Conservation (phyloP, 768 basidiomycete species). For the Leccinum aurantiacum region DNA sequence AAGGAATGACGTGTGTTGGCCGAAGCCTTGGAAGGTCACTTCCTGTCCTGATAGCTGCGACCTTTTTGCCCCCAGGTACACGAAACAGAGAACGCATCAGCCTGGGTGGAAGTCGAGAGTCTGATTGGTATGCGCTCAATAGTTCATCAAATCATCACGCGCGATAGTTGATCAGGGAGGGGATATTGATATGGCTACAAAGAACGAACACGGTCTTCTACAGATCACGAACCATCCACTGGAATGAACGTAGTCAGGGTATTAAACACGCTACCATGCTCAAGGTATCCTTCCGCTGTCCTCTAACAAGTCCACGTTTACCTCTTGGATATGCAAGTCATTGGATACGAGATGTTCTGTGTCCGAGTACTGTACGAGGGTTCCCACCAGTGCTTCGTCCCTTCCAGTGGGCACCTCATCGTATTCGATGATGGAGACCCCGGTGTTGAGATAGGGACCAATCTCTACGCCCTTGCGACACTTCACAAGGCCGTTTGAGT, state of each 20-base stretch:
- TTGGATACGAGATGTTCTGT: constrained; percentile 47
- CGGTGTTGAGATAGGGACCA: constrained; percentile 28
- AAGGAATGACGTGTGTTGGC: neutral
- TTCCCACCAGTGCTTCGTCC: constrained; percentile 29
- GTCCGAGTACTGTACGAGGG: constrained; percentile 54
- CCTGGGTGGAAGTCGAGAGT: neutral
- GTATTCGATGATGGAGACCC: constrained; percentile 60
- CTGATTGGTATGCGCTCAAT: neutral
- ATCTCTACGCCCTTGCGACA: constrained; percentile 34
- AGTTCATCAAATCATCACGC: neutral
- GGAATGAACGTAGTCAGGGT: constrained; percentile 11
- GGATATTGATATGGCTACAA: neutral
- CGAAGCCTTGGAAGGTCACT: neutral
- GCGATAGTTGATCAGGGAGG: neutral
- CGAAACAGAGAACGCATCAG: neutral
- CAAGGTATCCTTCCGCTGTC: constrained; percentile 1
- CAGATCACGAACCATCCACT: neutral
- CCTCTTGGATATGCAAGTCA: constrained; percentile 36
- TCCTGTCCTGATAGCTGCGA: neutral
- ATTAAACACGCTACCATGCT: constrained; percentile 9
- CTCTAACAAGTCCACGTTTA: constrained; percentile 51
- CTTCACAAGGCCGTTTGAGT: constrained; percentile 40
- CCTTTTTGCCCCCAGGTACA: neutral
- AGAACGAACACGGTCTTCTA: constrained; percentile 1
- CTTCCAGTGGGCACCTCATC: constrained; percentile 26